Conservation (phyloP, 345 rosid genomes). For the Reutealis trisperma region DNA sequence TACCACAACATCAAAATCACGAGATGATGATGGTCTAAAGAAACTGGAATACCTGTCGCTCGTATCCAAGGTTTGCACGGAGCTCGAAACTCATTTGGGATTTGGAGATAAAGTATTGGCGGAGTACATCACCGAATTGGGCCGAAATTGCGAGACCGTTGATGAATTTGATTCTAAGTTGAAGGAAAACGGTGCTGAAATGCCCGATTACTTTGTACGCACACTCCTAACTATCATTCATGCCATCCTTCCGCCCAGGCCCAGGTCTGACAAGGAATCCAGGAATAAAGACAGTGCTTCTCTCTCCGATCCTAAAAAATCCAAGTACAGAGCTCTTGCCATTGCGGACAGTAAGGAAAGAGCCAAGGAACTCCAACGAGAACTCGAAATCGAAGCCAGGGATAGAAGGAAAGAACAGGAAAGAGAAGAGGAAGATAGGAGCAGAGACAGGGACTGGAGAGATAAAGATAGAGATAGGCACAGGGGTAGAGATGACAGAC, state of each 20-base stretch:
- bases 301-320: background rate
- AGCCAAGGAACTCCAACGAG: slow-evolving; percentile 69
- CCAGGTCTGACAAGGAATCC: slow-evolving; percentile 43
- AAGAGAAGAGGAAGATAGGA: slow-evolving; percentile 27
- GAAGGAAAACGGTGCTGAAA: slow-evolving; percentile 74
- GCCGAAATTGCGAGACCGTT: slow-evolving; percentile 55
- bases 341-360: slow-evolving; percentile 65
- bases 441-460: slow-evolving; percentile 21
- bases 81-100: slow-evolving; percentile 77
- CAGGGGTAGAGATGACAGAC: slow-evolving; percentile 5
- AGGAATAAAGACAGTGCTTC: background rate
- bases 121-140: slow-evolving; percentile 76
- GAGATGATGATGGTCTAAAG: slow-evolving; percentile 27
- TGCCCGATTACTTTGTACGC: slow-evolving; percentile 88
- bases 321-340: slow-evolving; percentile 44
- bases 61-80: slow-evolving; percentile 83
- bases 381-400: slow-evolving; percentile 54
- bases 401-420: slow-evolving; percentile 33
- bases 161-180: slow-evolving; percentile 72
- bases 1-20: background rate
- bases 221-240: slow-evolving; percentile 77
- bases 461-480: slow-evolving; percentile 31
- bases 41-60: slow-evolving; percentile 59
- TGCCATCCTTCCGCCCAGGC: slow-evolving; percentile 68
- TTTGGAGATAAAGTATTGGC: slow-evolving; percentile 73